Percentiles rank a stretch among this genome's conserved stretches.
phyloP scores from a whole-genome alignment of 1,284 basidiomycete species.

The Cystobasidium pallidum region DNA sequence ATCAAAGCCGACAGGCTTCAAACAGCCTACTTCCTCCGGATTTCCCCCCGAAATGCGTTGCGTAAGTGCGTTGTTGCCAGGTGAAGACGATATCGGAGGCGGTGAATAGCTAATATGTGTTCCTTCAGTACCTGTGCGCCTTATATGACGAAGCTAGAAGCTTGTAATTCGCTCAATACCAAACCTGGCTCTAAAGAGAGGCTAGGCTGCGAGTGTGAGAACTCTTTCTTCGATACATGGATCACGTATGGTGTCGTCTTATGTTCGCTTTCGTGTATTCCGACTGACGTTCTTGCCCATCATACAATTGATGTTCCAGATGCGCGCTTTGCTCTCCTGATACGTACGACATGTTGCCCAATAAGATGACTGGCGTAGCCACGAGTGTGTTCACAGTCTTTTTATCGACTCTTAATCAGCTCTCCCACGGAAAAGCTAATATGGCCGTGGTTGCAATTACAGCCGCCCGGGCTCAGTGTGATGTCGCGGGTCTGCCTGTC shows the following conservation, averaged over 20 bases:
- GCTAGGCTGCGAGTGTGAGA: slow-evolving; percentile 21
- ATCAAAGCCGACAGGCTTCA: not conserved
- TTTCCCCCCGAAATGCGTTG: not conserved
- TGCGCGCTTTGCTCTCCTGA: slow-evolving; percentile 15
- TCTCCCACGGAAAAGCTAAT: no score
- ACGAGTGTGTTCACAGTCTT: no score
- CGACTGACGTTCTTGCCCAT: no score
- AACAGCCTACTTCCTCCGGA: not conserved
- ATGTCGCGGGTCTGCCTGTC: not conserved
- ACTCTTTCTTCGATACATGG: not conserved
- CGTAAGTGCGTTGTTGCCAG: not conserved
- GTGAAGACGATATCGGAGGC: not conserved
- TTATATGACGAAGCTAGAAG: not conserved
- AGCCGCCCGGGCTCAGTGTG: not conserved
- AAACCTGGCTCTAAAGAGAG: not conserved
- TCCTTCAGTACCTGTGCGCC: not conserved
- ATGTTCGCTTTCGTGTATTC: no score
- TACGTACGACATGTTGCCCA: not conserved
- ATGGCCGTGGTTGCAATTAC: no score
- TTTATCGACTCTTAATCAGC: no score
- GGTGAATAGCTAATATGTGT: not conserved
- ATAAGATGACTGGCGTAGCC: not conserved
- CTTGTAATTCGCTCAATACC: not conserved
- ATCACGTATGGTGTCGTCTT: not conserved
- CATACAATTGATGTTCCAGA: not conserved